Base-by-base conservation (phyloP, 1,284 basidiomycete species). In the Irpex sp. region DNA sequence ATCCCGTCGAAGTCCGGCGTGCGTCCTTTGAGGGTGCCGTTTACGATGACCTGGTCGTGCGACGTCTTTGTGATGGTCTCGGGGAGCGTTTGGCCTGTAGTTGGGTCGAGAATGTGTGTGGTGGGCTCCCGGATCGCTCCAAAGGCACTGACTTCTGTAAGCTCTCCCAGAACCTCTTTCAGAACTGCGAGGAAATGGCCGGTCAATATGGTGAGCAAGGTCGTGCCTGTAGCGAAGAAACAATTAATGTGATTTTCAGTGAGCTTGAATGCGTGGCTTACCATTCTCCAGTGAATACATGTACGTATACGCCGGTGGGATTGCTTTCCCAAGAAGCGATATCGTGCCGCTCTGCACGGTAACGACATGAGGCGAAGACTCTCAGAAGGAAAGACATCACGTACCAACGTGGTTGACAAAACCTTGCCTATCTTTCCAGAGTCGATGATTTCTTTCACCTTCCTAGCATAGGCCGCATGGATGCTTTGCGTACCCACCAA, bases 401-500 rank as follows among this genome's bases (percentile, higher is more conserved):
- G 47, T 59, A 78, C 74, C 7, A 73, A 62, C 17, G 61, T 71
- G 1, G 71, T 69, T 1, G 75, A 76, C 15, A 72, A 61, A 43
- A 78, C 66, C 58, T 72, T 67, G 4, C 76, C 77, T 21, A 78
- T 74, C 31, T 68, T 66, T 6, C 75, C 76, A 3, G 70, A 69
- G 6, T 67, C 67, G n/a, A 77, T 65, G 7, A 76, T 61, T 19
- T 71, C 70, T 58, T 73, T 75, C 26, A 73, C 65, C 74, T 75
- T 76, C 49, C 63, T 66, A 13, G 74, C 54, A 5, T 67, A 65
- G 3, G 68, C 61, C 15, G 66, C 66, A 51, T 74, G 70, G 55
- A 74, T 68, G 1, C 68, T 71, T 59, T 79, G 77, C 8, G 73
- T 63, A 3, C 77, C 77, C 26, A 79, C 70, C 11, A 77, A 67